These are phyloP conservation scores for Lachancea dasiensis DNA, from an alignment of 805 yeast species.

Conservation along the genomic window DNA sequence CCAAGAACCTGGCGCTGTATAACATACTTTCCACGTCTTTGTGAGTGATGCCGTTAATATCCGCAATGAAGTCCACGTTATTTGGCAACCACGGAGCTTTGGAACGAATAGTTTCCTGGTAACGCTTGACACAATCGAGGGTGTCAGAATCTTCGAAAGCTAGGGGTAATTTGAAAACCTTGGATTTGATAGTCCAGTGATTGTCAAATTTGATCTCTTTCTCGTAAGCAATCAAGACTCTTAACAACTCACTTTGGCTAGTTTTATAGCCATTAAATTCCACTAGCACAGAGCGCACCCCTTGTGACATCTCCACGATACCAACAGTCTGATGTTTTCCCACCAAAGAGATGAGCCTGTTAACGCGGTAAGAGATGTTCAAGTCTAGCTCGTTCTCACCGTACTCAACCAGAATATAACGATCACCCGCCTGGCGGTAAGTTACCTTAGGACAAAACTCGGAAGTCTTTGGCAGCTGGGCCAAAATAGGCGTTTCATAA, in stretches of 20 bases:
- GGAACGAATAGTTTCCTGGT: conserved; percentile 87
- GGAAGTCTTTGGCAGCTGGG: conserved; percentile 41
- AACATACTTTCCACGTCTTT: conserved; percentile 74
- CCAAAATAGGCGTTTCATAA: conserved; percentile 68
- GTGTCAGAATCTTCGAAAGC: conserved; percentile 93
- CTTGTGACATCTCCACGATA: conserved; percentile 92
- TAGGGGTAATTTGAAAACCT: conserved; percentile 83
- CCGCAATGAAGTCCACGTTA: conserved; percentile 91
- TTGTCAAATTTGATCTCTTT: conserved; percentile 63
- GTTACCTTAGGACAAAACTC: conserved; percentile 61
- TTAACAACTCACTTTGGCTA: conserved; percentile 56
- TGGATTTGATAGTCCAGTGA: conserved; percentile 82
- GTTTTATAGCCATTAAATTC: conserved; percentile 67
- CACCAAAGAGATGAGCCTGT: conserved; percentile 72
- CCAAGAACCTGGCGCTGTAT: conserved; percentile 85
- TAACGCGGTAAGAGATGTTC: conserved; percentile 78
- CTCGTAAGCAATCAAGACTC: conserved; percentile 67
- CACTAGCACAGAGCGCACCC: conserved; percentile 89
- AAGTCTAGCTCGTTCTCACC: conserved; percentile 86
- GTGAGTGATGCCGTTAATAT: conserved; percentile 76
- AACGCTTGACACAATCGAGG: conserved; percentile 82
- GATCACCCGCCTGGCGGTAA: conserved; percentile 96
- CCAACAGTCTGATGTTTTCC: conserved; percentile 61
- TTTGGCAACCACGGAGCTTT: conserved; percentile 98
- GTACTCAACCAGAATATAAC: conserved; percentile 85